phyloP scores from a whole-genome alignment of 352 stramenopile genomes.

The Globisporangium paroecandrum region DNA sequence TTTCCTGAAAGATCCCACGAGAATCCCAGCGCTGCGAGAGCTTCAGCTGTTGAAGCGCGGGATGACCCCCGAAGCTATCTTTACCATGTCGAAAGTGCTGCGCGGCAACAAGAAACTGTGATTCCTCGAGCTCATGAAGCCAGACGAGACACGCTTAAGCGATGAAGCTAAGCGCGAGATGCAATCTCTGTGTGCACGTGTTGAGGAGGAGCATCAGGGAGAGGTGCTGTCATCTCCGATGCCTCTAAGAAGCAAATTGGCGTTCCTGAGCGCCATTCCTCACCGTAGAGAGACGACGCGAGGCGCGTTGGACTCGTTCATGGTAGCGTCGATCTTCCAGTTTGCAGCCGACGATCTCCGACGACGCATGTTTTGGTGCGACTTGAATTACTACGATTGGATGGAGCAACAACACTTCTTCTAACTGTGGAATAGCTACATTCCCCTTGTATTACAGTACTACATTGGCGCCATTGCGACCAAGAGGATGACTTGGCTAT shows the following conservation, averaged over 20 bases:
- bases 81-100: not conserved
- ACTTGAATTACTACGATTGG: not conserved
- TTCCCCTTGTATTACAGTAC: not conserved
- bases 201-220: not conserved
- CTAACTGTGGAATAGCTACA: not conserved
- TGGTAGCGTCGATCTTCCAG: constrained; percentile 5
- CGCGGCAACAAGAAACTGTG: constrained; percentile 4
- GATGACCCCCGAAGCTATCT: no score
- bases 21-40: no score
- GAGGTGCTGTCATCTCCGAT: not conserved
- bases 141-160: not conserved
- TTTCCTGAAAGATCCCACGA: no score
- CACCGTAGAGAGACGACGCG: no score
- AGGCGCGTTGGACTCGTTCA: not conserved
- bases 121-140: not conserved
- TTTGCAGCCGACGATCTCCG: constrained; percentile 2
- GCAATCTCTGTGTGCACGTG: not conserved
- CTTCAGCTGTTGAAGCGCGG: no score
- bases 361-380: not conserved
- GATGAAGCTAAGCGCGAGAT: no score
- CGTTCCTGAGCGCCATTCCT: constrained; percentile 1
- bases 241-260: not conserved
- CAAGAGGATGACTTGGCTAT: no score
- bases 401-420: no score
- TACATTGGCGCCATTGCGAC: not conserved